Base-by-base conservation (phyloP, 2,329 filamentous ascomycete species). In the Sarocladium brachiariae region DNA sequence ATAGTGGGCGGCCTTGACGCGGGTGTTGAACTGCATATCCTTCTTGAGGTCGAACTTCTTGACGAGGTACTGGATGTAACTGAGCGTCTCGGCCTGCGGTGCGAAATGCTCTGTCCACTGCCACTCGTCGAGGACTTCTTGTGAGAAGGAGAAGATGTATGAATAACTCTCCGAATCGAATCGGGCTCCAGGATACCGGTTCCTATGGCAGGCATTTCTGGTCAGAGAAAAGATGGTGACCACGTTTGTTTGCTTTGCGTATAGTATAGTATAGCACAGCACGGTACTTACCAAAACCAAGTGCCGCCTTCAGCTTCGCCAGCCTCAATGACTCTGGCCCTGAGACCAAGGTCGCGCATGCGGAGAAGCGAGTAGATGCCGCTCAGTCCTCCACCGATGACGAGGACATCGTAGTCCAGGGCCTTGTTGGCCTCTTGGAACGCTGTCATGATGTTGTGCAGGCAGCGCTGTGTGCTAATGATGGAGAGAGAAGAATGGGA, bases 371-470 rank as follows among this genome's bases (percentile, higher is more conserved):
- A 63, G 21, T 67, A 69, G 43, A 75, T 69, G 4, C 71, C 71
- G 37, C 64, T 67, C 43, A 47, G 27, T 7, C 85, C 85, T 51
- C 78, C 84, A 34, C 85, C 85, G 63, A 88, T 84, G 54, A 88
- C 70, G 53, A 88, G 68, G 57, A 88, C 70, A 66, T 88, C 85
- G 61, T 87, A 88, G 63, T 78, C 77, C 43, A 47, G 25, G 21
- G 3, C 43, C n/a, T 33, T 47, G 43, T 47, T 47, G n/a, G 25
- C 43, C 21, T 31, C 25, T 21, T 30, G 25, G 16, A 47, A 47
- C 16, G 43, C 24, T 23, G 43, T n/a, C 43, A 47, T 47, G 39
- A 23, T 47, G 39, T 19, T 30, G 27, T n/a, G n/a, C n/a, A n/a
- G n/a, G n/a, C n/a, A n/a, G n/a, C n/a, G n/a, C n/a, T n/a, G n/a